A percentile compares a stretch with the other conserved stretches of the same genome.
These are phyloP conservation scores for Herpetomonas muscarum DNA, from an alignment of 208 protist genomes.

Conservation along the genomic window DNA sequence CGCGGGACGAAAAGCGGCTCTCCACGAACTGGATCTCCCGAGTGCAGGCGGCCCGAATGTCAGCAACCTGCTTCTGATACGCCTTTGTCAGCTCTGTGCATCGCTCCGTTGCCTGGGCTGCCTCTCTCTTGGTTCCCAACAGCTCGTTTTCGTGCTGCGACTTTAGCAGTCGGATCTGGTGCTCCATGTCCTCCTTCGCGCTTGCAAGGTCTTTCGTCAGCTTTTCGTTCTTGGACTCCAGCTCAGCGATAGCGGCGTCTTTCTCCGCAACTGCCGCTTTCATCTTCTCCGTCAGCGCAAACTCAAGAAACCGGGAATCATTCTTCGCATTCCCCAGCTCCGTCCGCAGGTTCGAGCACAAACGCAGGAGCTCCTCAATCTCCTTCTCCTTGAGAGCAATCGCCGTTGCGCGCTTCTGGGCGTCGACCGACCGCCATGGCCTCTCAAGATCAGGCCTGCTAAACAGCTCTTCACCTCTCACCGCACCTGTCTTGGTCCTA, in stretches of 20 bases:
- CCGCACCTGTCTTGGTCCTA: conserved; percentile 65
- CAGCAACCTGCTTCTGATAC: conserved; percentile 69
- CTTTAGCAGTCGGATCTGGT: conserved; percentile 68
- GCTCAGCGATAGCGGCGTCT: conserved; percentile 24
- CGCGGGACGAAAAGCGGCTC: conserved; percentile 44
- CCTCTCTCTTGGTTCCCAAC: conserved; percentile 44
- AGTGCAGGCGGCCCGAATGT: conserved; percentile 59
- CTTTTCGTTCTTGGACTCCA: conserved; percentile 24
- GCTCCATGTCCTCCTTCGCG: conserved; percentile 48
- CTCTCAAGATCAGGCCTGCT: conserved; percentile 81
- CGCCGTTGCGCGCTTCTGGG: conserved; percentile 38
- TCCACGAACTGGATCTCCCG: conserved; percentile 77
- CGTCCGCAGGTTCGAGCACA: conserved; percentile 70
- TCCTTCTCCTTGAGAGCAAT: conserved; percentile 84
- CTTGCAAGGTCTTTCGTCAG: conserved; percentile 40
- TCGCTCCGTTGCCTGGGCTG: conserved; percentile 43
- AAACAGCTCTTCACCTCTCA: conserved; percentile 83
- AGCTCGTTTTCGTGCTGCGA: conserved; percentile 71
- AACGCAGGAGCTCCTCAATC: conserved; percentile 81
- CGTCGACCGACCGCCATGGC: conserved; percentile 62
- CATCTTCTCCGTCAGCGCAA: conserved; percentile 42
- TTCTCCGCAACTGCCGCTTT: conserved; percentile 46
- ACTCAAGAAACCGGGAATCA: conserved; percentile 70
- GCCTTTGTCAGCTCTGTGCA: conserved; percentile 35
- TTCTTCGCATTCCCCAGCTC: conserved; percentile 75